phyloP scores from a whole-genome alignment of 257 asterid genomes.

The Lithospermum erythrorhizon region DNA sequence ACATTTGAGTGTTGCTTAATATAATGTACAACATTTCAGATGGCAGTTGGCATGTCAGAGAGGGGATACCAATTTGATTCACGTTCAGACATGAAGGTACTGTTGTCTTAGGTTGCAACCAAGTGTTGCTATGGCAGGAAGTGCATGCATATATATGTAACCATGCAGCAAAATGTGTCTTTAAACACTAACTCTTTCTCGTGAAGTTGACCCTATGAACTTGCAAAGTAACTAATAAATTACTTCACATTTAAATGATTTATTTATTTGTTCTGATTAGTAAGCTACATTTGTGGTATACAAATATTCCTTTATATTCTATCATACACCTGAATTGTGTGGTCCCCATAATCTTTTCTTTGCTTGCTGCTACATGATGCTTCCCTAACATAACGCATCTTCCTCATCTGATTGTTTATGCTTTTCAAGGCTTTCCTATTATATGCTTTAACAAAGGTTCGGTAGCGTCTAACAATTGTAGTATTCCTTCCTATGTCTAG shows the following conservation, averaged over 20 bases:
- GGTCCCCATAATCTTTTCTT: neutral
- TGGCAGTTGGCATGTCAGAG: constrained; percentile 96
- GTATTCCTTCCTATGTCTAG: neutral
- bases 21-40: constrained; percentile 38
- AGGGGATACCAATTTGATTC: constrained; percentile 58
- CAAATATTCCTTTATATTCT: too few species aligned
- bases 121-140: too few species aligned
- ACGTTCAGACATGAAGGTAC: constrained; percentile 77
- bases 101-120: neutral
- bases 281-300: too few species aligned
- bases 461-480: neutral
- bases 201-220: neutral
- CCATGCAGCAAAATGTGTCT: neutral
- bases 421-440: neutral
- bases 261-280: neutral
- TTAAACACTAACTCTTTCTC: neutral
- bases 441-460: too few species aligned
- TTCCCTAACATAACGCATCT: neutral
- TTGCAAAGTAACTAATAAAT: neutral
- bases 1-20: constrained; percentile 2
- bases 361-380: neutral
- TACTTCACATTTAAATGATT: neutral
- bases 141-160: too few species aligned
- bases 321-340: neutral
- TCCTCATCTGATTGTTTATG: neutral